Percentiles rank a stretch among this genome's conserved stretches.
Conservation (phyloP, 345 rosid species). For the Excoecaria agallocha region DNA sequence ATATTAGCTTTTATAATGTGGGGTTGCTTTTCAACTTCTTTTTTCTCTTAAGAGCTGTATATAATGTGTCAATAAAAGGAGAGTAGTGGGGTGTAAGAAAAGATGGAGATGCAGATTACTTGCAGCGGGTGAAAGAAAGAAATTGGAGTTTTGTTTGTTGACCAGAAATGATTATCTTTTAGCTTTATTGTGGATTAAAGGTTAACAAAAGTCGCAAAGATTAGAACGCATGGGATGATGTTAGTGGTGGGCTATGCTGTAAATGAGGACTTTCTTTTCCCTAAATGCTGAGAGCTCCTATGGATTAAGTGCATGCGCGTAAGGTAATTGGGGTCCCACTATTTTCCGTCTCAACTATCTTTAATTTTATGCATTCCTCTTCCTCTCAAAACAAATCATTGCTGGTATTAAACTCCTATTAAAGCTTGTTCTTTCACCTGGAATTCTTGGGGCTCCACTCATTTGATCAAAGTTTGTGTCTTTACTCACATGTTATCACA, state of each 20-base stretch:
- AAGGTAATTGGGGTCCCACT: constrained; percentile 45
- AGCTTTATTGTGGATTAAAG: constrained; percentile 33
- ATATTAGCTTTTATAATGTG: constrained; percentile 22
- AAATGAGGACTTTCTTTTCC: constrained; percentile 28
- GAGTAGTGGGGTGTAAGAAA: constrained; percentile 15
- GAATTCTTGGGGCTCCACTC: constrained; percentile 2
- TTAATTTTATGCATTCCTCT: constrained; percentile 32
- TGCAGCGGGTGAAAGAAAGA: constrained; percentile 21
- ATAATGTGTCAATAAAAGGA: constrained; percentile 48
- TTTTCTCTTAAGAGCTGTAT: constrained; percentile 31
- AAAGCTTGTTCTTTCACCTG: constrained; percentile 7
- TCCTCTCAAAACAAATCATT: constrained; percentile 25
- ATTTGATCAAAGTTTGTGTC: neutral
- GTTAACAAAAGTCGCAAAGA: constrained; percentile 27
- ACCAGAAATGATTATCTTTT: constrained; percentile 56
- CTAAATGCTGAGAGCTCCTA: constrained; percentile 31
- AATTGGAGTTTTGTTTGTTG: constrained; percentile 45
- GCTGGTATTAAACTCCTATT: constrained; percentile 18
- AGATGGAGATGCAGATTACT: constrained; percentile 4
- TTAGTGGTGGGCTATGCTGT: constrained; percentile 44
- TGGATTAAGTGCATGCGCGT: constrained; percentile 48
- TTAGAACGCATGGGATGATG: constrained; percentile 38
- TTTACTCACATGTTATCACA: neutral
- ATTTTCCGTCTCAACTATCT: neutral
- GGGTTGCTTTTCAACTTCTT: constrained; percentile 24